These are phyloP conservation scores for Hypsizygus ulmarius DNA, from an alignment of 1,284 basidiomycete species.

Conservation along the genomic window DNA sequence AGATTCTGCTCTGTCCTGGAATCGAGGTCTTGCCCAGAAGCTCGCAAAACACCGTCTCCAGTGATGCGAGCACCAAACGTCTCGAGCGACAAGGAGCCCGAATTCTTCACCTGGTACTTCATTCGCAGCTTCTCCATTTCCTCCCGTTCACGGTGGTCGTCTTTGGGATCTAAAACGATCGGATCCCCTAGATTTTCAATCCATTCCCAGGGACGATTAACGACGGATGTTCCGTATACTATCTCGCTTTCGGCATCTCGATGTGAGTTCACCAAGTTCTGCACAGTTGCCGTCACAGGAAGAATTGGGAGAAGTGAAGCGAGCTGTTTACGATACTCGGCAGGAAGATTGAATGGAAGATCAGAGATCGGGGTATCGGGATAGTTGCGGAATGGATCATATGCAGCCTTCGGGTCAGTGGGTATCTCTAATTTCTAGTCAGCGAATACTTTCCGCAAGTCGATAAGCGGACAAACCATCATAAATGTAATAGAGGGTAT, in stretches of 20 bases:
- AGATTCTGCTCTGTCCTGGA: conserved; percentile 42
- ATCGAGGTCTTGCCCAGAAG: conserved; percentile 27
- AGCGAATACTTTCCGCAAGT: conserved; percentile 1
- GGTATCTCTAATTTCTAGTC: conserved; percentile 53
- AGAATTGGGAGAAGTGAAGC: conserved; percentile 53
- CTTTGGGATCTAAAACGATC: conserved; percentile 35
- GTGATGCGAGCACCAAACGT: conserved; percentile 62
- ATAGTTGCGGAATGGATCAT: conserved; percentile 64
- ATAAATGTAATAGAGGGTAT: conserved; percentile 69
- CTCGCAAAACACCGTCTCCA: conserved; percentile 50
- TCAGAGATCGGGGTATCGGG: conserved; percentile 49
- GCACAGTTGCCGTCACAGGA: conserved; percentile 48
- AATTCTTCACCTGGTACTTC: conserved; percentile 52
- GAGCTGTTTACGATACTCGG: conserved; percentile 54
- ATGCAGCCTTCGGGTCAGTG: conserved; percentile 49
- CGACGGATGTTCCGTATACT: conserved; percentile 50
- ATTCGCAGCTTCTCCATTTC: conserved; percentile 35
- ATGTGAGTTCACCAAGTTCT: conserved; percentile 56
- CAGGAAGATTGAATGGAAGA: conserved; percentile 55
- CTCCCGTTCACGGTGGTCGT: conserved; percentile 38
- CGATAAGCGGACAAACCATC: conserved; percentile 52
- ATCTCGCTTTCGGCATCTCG: conserved; percentile 51
- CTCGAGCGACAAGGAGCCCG: conserved; percentile 71
- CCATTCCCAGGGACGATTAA: conserved; percentile 84
- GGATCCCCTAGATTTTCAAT: conserved; percentile 72